Evolutionary conservation across 495 filamentous ascomycete genomes (phyloP).

Genomic region (Collariella sp.): DNA sequence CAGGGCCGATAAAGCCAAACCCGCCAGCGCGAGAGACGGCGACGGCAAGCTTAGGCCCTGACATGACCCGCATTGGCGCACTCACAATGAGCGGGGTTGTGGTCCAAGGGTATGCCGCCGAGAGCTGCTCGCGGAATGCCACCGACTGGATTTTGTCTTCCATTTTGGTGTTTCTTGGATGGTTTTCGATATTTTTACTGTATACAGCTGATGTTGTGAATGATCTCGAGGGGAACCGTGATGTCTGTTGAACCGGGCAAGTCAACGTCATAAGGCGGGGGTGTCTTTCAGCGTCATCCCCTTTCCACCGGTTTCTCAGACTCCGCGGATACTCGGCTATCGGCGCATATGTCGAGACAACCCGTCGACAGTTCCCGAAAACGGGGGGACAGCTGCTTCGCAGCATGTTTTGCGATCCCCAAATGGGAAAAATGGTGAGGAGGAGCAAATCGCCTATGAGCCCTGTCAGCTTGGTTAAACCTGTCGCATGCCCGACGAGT

Average conservation of each 20-base stretch:
- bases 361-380: background rate
- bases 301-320: background rate
- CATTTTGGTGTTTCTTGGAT: background rate
- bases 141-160: constrained; percentile 6
- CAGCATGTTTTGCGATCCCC: background rate
- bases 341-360: background rate
- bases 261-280: background rate
- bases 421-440: background rate
- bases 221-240: background rate
- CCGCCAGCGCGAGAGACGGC: constrained; percentile 89
- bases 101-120: constrained; percentile 53
- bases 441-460: too few species aligned
- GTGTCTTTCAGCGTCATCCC: background rate
- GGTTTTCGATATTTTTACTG: background rate
- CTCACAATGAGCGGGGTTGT: constrained; percentile 51
- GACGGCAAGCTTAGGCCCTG: constrained; percentile 69
- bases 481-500: too few species aligned
- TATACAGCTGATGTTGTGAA: background rate
- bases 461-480: too few species aligned
- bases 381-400: background rate
- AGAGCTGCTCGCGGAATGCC: background rate
- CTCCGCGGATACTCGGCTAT: background rate
- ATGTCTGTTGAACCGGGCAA: background rate
- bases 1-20: constrained; percentile 84
- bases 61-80: constrained; percentile 67